phyloP scores from a whole-genome alignment of 768 basidiomycete species.

The Leccinellum albellum region DNA sequence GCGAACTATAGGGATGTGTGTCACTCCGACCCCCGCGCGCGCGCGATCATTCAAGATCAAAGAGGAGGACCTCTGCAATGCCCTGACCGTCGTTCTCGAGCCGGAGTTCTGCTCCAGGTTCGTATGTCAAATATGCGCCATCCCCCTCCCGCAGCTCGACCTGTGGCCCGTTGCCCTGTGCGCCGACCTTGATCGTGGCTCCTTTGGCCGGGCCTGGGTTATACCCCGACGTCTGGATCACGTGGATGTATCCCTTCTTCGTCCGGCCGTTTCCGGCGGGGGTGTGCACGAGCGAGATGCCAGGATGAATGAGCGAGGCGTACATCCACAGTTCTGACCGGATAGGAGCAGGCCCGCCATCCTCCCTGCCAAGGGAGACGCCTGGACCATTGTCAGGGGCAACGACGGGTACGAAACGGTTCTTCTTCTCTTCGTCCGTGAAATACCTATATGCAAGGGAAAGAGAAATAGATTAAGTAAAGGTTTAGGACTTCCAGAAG shows the following conservation, averaged over 20 bases:
- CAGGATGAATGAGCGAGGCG: slow-evolving; percentile 67
- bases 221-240: slow-evolving; percentile 83
- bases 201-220: slow-evolving; percentile 56
- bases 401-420: slow-evolving; percentile 70
- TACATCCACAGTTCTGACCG: slow-evolving; percentile 66
- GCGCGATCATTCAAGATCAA: slow-evolving; percentile 59
- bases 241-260: slow-evolving; percentile 78
- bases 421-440: slow-evolving; percentile 74
- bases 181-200: slow-evolving; percentile 51
- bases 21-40: background rate
- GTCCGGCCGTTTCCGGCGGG: slow-evolving; percentile 37
- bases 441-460: slow-evolving; percentile 49
- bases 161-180: slow-evolving; percentile 36
- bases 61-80: slow-evolving; percentile 73
- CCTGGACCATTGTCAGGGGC: slow-evolving; percentile 62
- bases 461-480: background rate
- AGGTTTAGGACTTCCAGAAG: background rate
- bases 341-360: slow-evolving; percentile 76
- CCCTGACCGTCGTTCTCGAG: slow-evolving; percentile 64
- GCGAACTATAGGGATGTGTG: background rate
- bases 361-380: slow-evolving; percentile 62
- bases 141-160: slow-evolving; percentile 79
- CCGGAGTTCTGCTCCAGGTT: slow-evolving; percentile 29
- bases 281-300: slow-evolving; percentile 48
- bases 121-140: slow-evolving; percentile 68